These are phyloP conservation scores for Wickerhamiella qilinensis DNA, from an alignment of 805 yeast species.

Conservation along the genomic window DNA sequence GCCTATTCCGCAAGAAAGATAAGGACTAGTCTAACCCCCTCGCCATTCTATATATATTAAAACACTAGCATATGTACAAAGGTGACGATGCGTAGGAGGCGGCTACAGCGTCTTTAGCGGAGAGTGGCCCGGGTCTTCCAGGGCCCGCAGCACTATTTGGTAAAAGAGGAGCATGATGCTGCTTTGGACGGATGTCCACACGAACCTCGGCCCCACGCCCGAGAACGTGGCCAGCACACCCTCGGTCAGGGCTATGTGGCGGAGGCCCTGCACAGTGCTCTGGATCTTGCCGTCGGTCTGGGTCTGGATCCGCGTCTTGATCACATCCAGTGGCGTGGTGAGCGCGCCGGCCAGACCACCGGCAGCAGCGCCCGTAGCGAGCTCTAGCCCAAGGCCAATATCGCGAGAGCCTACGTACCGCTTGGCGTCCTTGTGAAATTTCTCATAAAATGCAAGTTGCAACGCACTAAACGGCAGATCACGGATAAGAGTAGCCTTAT, in stretches of 20 bases:
- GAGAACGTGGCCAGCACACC: slow-evolving; percentile 70
- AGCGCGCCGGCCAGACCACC: slow-evolving; percentile 83
- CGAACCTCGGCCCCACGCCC: slow-evolving; percentile 92
- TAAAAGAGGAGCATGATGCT: slow-evolving; percentile 83
- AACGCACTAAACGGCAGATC: slow-evolving; percentile 93
- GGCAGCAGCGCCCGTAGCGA: slow-evolving; percentile 85
- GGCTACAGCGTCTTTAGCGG: neutral
- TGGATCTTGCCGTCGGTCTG: slow-evolving; percentile 31
- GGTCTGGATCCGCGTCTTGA: slow-evolving; percentile 86
- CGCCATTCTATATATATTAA: neutral
- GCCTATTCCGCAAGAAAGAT: slow-evolving; percentile 64
- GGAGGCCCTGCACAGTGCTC: slow-evolving; percentile 37
- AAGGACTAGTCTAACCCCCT: slow-evolving; percentile 11
- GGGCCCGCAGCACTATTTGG: slow-evolving; percentile 52
- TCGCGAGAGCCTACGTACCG: slow-evolving; percentile 16
- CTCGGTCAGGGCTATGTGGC: slow-evolving; percentile 47
- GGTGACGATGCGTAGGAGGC: neutral
- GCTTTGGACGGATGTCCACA: slow-evolving; percentile 94
- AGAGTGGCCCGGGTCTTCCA: slow-evolving; percentile 20
- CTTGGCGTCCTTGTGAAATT: slow-evolving; percentile 26
- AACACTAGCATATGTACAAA: neutral
- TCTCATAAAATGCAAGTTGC: slow-evolving; percentile 91
- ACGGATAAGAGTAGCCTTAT: slow-evolving; percentile 81
- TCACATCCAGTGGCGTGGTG: slow-evolving; percentile 85
- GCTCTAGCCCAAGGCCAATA: slow-evolving; percentile 35